Conservation (phyloP, 352 stramenopile species). For the Phytophthora crassamura region DNA sequence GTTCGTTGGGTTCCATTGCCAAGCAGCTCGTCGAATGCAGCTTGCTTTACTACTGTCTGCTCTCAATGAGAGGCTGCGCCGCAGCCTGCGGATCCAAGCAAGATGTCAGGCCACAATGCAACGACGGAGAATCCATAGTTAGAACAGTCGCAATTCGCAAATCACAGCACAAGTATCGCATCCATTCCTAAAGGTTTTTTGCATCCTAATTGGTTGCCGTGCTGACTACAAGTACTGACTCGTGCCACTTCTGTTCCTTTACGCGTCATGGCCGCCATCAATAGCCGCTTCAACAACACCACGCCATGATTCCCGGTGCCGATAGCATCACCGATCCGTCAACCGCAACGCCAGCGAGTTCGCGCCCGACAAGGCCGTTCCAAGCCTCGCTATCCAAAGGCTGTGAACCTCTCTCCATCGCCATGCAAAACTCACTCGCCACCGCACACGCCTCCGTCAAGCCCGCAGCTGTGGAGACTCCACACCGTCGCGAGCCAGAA, state of each 20-base stretch:
- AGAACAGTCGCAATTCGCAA: too few relatives aligned
- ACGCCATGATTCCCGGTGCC: slow-evolving; percentile 19
- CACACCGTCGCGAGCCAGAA: slow-evolving; percentile 16
- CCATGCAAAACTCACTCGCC: background rate
- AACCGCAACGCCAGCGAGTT: background rate
- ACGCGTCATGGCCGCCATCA: slow-evolving; percentile 3
- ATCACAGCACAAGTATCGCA: too few relatives aligned
- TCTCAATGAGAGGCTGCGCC: too few relatives aligned
- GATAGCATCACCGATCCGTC: slow-evolving; percentile 17
- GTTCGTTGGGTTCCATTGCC: too few relatives aligned
- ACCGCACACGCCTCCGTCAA: background rate
- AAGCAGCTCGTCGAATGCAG: too few relatives aligned
- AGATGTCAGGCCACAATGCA: too few relatives aligned
- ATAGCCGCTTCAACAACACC: slow-evolving; percentile 7
- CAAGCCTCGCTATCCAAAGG: background rate
- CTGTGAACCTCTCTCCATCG: background rate
- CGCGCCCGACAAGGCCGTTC: background rate
- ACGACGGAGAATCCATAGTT: too few relatives aligned
- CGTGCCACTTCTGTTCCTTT: slow-evolving; percentile 1
- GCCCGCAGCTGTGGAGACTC: background rate
- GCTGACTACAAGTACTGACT: slow-evolving; percentile 1
- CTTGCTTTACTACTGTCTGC: too few relatives aligned
- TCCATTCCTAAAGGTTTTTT: background rate
- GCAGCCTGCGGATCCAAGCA: too few relatives aligned
- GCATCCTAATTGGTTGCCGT: background rate